Evolutionary conservation across 306 rosid species (phyloP).

Genomic region (Coriaria nepalensis): DNA sequence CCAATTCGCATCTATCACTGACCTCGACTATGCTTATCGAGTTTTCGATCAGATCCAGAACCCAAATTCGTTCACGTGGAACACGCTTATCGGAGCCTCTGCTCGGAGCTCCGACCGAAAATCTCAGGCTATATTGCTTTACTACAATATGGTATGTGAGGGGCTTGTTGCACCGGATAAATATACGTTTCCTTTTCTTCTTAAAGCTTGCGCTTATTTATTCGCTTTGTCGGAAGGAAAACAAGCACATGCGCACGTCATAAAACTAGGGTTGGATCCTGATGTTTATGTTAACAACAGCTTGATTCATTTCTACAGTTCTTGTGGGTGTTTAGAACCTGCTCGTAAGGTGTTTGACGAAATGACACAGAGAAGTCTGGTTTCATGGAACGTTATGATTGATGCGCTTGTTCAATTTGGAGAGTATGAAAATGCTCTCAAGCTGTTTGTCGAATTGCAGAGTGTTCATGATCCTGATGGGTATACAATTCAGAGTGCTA

Average conservation of each 20-base stretch:
- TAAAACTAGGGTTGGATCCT: slow-evolving; percentile 49
- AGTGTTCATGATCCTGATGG: slow-evolving; percentile 46
- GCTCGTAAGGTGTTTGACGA: slow-evolving; percentile 41
- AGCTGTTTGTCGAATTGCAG: slow-evolving; percentile 48
- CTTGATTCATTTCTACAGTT: slow-evolving; percentile 59
- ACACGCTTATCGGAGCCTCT: slow-evolving; percentile 58
- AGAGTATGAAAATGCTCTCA: slow-evolving; percentile 35
- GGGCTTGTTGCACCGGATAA: slow-evolving; percentile 34
- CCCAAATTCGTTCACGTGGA: slow-evolving; percentile 80
- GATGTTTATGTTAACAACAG: slow-evolving; percentile 53
- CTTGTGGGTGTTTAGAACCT: slow-evolving; percentile 45
- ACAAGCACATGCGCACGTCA: slow-evolving; percentile 47
- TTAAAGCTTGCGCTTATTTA: slow-evolving; percentile 54
- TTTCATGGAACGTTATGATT: slow-evolving; percentile 71
- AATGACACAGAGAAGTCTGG: slow-evolving; percentile 46
- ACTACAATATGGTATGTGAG: slow-evolving; percentile 35
- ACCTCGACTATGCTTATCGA: slow-evolving; percentile 42
- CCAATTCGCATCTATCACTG: slow-evolving; percentile 23
- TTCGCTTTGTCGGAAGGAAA: slow-evolving; percentile 52
- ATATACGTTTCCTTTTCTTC: slow-evolving; percentile 62
- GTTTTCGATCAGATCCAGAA: slow-evolving; percentile 29
- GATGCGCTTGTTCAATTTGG: slow-evolving; percentile 45
- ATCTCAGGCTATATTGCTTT: slow-evolving; percentile 28
- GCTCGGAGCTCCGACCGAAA: slow-evolving; percentile 36
- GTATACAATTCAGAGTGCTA: slow-evolving; percentile 66